Evolutionary conservation across 1,284 basidiomycete genomes (phyloP).

Genomic region (Peniophora sp.): DNA sequence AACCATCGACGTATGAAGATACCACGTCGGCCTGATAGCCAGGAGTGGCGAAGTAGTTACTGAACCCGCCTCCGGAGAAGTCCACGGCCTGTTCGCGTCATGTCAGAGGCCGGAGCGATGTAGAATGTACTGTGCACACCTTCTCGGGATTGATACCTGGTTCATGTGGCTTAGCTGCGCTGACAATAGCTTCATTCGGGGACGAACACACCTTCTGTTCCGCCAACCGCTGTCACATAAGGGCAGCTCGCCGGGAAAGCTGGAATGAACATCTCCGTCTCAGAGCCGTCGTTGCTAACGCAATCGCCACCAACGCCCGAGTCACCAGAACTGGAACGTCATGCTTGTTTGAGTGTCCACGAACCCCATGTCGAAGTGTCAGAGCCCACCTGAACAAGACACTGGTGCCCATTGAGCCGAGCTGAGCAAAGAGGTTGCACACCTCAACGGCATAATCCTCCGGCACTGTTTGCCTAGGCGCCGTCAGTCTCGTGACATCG

Average conservation of each 20-base stretch:
- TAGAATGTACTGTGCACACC: too few relatives aligned
- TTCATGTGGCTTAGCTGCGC: conserved; percentile 14
- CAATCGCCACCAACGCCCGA: conserved; percentile 25
- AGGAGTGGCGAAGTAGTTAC: conserved; percentile 32
- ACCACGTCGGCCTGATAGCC: conserved; percentile 31
- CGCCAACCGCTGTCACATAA: conserved; percentile 55
- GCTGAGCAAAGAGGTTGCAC: conserved; percentile 51
- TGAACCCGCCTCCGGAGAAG: conserved; percentile 40
- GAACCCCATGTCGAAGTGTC: conserved; percentile 60
- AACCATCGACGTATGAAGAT: conserved; percentile 21
- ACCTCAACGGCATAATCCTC: conserved; percentile 45
- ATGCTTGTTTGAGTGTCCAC: conserved; percentile 29
- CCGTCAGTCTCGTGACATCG: background rate
- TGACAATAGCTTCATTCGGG: too few relatives aligned
- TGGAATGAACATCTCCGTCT: conserved; percentile 50
- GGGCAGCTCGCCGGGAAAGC: conserved; percentile 67
- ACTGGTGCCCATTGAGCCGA: conserved; percentile 53
- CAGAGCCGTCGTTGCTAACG: conserved; percentile 47
- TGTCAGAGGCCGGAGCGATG: too few relatives aligned
- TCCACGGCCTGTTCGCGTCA: conserved; percentile 16
- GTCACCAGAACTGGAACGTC: background rate
- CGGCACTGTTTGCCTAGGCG: conserved; percentile 28
- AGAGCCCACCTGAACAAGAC: conserved; percentile 36
- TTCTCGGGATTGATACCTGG: conserved; percentile 15
- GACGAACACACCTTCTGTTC: conserved; percentile 27